phyloP scores from a whole-genome alignment of 768 basidiomycete species.

The Lentinus brumalis region DNA sequence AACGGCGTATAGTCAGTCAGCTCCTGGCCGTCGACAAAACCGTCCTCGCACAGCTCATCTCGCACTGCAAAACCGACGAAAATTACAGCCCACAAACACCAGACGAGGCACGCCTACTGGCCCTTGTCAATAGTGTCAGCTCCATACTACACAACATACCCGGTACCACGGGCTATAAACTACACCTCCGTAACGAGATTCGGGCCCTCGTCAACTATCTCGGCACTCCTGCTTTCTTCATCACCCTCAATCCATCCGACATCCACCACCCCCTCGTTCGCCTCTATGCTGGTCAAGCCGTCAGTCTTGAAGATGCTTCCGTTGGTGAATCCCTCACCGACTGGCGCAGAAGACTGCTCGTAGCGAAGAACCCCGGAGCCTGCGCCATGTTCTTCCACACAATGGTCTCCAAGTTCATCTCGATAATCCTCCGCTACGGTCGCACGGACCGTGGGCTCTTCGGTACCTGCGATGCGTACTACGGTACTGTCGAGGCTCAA shows the following conservation, averaged over 20 bases:
- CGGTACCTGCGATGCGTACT: slow-evolving; percentile 20
- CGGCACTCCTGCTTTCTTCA: slow-evolving; percentile 3
- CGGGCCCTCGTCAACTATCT: not conserved
- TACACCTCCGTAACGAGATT: not conserved
- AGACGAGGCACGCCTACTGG: not conserved
- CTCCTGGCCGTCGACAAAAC: not conserved
- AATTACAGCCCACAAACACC: not conserved
- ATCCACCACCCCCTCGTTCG: too few relatives aligned
- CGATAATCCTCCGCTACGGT: not conserved
- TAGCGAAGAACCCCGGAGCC: too few relatives aligned
- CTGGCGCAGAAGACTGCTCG: too few relatives aligned
- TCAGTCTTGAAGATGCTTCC: too few relatives aligned
- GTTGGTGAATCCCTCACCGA: too few relatives aligned
- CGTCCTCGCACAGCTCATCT: not conserved
- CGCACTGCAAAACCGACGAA: not conserved
- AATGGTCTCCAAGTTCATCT: not conserved
- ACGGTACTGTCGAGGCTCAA: slow-evolving; percentile 31
- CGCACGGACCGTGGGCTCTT: slow-evolving; percentile 13
- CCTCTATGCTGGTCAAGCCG: too few relatives aligned
- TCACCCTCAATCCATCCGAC: too few relatives aligned
- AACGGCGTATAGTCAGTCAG: not conserved
- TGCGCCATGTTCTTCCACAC: too few relatives aligned
- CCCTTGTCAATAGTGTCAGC: not conserved
- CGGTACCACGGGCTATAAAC: not conserved
- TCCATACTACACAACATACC: not conserved